Base-by-base conservation (phyloP, 306 rosid species). In the barrel medic (Medicago truncatula) region DNA sequence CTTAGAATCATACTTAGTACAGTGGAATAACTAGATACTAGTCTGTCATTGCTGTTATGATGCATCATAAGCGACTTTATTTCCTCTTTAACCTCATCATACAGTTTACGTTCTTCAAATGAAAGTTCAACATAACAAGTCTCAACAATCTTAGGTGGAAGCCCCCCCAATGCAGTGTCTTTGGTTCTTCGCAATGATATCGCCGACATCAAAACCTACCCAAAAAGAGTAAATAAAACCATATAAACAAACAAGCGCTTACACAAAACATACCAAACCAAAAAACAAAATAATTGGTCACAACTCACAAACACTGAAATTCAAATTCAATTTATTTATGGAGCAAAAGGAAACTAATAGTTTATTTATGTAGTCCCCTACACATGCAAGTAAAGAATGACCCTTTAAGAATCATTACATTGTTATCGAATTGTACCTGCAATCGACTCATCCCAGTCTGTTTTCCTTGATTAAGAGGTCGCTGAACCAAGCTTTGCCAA, bases 111-210 rank as follows among this genome's bases (percentile, higher is more conserved):
- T 47, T 93, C 98, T 82, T 91, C 93, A 61, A 12, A 16, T 61
- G 88, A 83, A 80, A 93, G 96, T 36, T 89, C 96, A 77, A 89
- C 76, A 53, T 76, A 85, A 78, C 72, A 79, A 44, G 84, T 91
- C 87, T 93, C 97, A 1, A 83, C 50, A 38, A 85, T 84, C 87
- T 91, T 93, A 2, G 85, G 79, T 21, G 97, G 97, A 85, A 93
- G 76, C 78, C 87, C 93, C 16, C 84, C 76, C 82, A 89, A 78
- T 76, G 70, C 84, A 46, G 71, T 80, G 49, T 89, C 96, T 76
- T 91, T 93, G 36, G 90, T 89, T 88, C 97, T 85, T 70, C 98
- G 86, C 73, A 93, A 73, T 31, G 97, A 88, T 73, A 93, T 87
- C 44, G 93, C 88, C 44, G 80, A 89, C 92, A 93, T 88, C 81